Base-by-base conservation (phyloP, 208 protist genomes). In the Vickermania spadyakhi region DNA sequence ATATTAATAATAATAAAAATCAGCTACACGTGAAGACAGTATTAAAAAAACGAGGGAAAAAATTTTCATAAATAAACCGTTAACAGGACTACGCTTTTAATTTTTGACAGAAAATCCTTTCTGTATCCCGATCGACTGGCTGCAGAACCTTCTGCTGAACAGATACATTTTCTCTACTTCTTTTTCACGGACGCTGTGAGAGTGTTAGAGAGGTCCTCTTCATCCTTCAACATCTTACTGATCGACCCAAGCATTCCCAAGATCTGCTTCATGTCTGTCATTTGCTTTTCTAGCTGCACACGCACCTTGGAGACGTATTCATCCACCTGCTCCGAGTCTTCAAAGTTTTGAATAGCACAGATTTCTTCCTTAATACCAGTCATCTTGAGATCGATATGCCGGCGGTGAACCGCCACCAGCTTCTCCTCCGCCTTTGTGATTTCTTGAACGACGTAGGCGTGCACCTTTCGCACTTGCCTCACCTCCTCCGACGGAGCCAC, bases 361-460 rank as follows among this genome's bases (percentile, higher is more conserved):
- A 97, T 96, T 61, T 98, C 92, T 42, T 97, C 79, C 63, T 96
- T 95, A 52, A 98, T 91, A 1, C 95, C 77, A 2, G 88, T 91
- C 89, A 97, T 97, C 59, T 96, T 93, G 54, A 80, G 79, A 66
- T 97, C 87, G 56, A 98, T 94, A 64, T 98, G 91, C 26, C 93
- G 73, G 31, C 92, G 80, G 59, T 98, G 93, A 58, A 91, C 69
- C 18, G 77, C 75, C n/a, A 97, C 78, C 26, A 97, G 69, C 68
- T 97, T 93, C 28, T 97, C 93, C 72, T 98, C 89, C n/a, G 93
- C 89, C 59, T 93, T 91, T 27, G 89, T 75, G 53, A 97, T 97
- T 58, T 89, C 85, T 60, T 91, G 84, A 52, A 97, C 81, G 25
- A 97, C 84, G 76, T 92, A 81, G 28, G 84, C 88, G 72, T 94